A percentile compares a stretch with the other conserved stretches of the same genome.
These are phyloP conservation scores for Eurotiales sp. DNA, from an alignment of 2,329 filamentous ascomycete genomes.

Conservation along the genomic window DNA sequence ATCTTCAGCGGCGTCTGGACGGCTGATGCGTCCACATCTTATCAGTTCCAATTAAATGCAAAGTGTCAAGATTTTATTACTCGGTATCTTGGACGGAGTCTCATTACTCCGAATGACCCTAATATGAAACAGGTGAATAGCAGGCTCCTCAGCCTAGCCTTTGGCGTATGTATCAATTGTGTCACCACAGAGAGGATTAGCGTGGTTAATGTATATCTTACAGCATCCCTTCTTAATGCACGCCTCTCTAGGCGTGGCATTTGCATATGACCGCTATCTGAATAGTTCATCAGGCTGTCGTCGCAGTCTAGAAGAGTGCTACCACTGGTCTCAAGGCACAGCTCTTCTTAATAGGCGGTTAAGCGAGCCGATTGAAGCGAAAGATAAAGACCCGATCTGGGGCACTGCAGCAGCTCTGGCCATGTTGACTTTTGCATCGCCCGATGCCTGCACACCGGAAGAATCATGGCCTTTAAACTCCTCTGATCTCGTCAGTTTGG, in stretches of 20 bases:
- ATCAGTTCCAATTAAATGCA: constrained; percentile 35
- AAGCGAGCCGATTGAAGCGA: constrained; percentile 27
- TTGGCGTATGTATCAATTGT: constrained; percentile 31
- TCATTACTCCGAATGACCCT: constrained; percentile 36
- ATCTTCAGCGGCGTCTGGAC: constrained; percentile 35
- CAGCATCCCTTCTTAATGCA: constrained; percentile 48
- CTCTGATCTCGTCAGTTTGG: constrained; percentile 44
- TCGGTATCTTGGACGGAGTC: constrained; percentile 37
- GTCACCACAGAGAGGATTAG: no score
- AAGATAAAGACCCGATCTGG: constrained; percentile 47
- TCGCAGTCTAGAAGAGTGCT: constrained; percentile 38
- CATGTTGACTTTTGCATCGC: constrained; percentile 39
- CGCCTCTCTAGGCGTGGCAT: constrained; percentile 42
- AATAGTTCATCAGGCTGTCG: constrained; percentile 18
- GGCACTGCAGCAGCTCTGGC: constrained; percentile 43
- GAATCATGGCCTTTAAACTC: constrained; percentile 56
- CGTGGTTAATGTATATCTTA: not conserved
- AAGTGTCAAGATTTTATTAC: constrained; percentile 43
- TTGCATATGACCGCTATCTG: constrained; percentile 29
- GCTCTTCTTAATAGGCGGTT: constrained; percentile 39
- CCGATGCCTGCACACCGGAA: constrained; percentile 38
- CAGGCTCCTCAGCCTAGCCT: constrained; percentile 37
- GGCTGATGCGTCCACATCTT: constrained; percentile 28
- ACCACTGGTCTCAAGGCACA: constrained; percentile 44
- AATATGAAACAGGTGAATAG: constrained; percentile 38